Base-by-base conservation (phyloP, 768 basidiomycete species). In the Termitomyces sp. region DNA sequence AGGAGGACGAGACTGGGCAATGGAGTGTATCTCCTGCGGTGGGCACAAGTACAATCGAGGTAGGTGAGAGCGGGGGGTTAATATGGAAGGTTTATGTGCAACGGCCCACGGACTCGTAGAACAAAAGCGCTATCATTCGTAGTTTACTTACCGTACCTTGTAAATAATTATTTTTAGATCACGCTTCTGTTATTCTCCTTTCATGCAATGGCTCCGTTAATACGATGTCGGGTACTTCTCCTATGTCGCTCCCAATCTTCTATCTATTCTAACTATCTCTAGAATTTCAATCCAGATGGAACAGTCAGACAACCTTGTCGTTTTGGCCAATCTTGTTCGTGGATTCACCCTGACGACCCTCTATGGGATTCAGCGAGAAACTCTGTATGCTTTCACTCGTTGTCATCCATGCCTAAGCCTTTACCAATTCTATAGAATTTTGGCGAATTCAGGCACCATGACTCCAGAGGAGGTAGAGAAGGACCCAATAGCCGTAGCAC, bases 81-180 rank as follows among this genome's bases (percentile, higher is more conserved):
- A 69, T 82, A 26, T 91, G 89, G 89, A 89, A 86, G 69, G 75
- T 88, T 24, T 87, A 87, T 67, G 71, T 86, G 43, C 82, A 85
- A 62, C 77, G 83, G 43, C 26, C 39, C 26, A 57, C 74, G 59
- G 69, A 62, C 12, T 53, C 51, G 22, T 67, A 50, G 46, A 42
- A 13, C 50, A 14, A 30, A 56, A 22, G n/a, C 16, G n/a, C 34
- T 48, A 47, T 34, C 24, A 46, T 26, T 27, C 18, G 18, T 54
- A 22, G 36, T 53, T 56, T 53, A 43, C 40, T n/a, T 43, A 45
- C 53, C 36, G 27, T 47, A 34, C 39, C 59, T 27, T 59, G 57
- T 61, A 61, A 55, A 61, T 56, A 62, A 51, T 57, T 60, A 45
- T 43, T 56, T 56, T 57, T 54, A 47, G 52, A 58, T 39, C 51